These are phyloP conservation scores for Coccomyxa sp. DNA, from an alignment of 139 green algal species.

Conservation along the genomic window DNA sequence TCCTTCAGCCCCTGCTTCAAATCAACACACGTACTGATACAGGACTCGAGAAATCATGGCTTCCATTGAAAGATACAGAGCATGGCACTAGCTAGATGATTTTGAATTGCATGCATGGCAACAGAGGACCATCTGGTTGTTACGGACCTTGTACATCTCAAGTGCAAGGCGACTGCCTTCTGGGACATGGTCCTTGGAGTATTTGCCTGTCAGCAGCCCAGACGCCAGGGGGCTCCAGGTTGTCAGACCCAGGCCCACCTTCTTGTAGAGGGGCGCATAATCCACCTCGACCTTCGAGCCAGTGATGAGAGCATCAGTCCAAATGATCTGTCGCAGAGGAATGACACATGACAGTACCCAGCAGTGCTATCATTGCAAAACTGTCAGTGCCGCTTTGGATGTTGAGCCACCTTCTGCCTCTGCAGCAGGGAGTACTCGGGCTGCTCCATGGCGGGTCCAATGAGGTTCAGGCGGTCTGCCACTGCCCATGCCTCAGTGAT, in stretches of 20 bases:
- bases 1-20: constrained; percentile 28
- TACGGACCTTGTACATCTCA: constrained; percentile 60
- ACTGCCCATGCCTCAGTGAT: constrained; percentile 64
- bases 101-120: not conserved
- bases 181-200: constrained; percentile 57
- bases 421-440: constrained; percentile 86
- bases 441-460: constrained; percentile 71
- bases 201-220: constrained; percentile 85
- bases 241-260: constrained; percentile 64
- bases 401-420: constrained; percentile 46
- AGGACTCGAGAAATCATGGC: not conserved
- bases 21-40: not conserved
- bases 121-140: not conserved
- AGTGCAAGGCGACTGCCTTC: constrained; percentile 58
- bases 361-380: not conserved
- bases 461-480: constrained; percentile 58
- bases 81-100: not conserved
- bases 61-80: not conserved
- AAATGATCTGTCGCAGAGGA: not conserved
- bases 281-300: constrained; percentile 47
- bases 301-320: not conserved
- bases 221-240: constrained; percentile 76
- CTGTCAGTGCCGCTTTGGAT: too few species aligned
- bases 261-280: constrained; percentile 61
- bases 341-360: not conserved